Evolutionary conservation across 352 stramenopile genomes (phyloP), one percentile per base, ranked within the genome.

Genomic region (Pelagophyceae sp.): DNA sequence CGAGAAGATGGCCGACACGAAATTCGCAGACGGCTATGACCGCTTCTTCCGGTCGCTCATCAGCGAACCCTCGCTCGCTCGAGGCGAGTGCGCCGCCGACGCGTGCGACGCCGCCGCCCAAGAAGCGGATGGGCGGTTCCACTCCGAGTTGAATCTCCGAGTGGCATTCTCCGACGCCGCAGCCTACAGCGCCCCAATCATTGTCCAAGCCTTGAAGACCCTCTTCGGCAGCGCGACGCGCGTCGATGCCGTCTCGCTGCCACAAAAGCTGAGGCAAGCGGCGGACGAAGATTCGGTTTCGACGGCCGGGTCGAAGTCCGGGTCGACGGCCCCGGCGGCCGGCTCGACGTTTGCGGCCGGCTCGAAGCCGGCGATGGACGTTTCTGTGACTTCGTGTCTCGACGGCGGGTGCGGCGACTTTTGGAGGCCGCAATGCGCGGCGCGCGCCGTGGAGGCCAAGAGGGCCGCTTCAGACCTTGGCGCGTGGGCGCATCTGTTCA

Each of bases 351-450:
- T n/a, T n/a, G n/a, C n/a, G n/a, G n/a, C n/a, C n/a, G n/a, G n/a
- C n/a, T n/a, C n/a, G n/a, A n/a, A n/a, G n/a, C n/a, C n/a, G n/a
- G n/a, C n/a, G n/a, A n/a, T 84, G 1, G 83, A 87, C n/a, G 80
- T 90, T 0, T 78, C 85, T 0, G 75, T 90, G 1, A 86, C 86
- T 29, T 76, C 72, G 15, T 77, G 77, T 19, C 75, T 82, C 0
- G 72, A 83, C 20, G 72, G 72, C 20, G 69, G 76, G 0, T 82
- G 75, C 71, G 38, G 45, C 38, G n/a, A 54, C 0, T 27, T 31
- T 33, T 77, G 76, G 38, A n/a, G 65, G 65, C 50, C 32, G 69
- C 3, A 0, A 31, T 81, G 75, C 38, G 80, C 69, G 25, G 78
- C 70, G 40, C 58, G 1, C 20, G 75, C 15, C 31, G 65, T 25